A percentile compares a stretch with the other conserved stretches of the same genome.
phyloP scores from a whole-genome alignment of 768 basidiomycete species.

The Amanita rubescens region DNA sequence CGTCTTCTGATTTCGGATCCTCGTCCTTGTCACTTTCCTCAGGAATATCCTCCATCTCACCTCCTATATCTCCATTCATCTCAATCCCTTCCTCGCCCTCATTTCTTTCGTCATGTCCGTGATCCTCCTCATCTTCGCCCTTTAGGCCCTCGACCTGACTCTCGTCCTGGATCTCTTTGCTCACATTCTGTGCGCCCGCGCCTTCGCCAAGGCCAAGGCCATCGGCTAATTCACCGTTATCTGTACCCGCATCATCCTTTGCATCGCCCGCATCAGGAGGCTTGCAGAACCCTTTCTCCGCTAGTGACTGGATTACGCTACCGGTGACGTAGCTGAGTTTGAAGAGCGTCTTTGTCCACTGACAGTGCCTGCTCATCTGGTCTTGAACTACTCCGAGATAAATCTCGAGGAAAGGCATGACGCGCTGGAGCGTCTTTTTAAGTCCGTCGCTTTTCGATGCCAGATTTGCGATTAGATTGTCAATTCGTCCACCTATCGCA shows the following conservation, averaged over 20 bases:
- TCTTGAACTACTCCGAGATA: slow-evolving; percentile 52
- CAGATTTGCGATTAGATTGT: slow-evolving; percentile 31
- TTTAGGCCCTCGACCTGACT: slow-evolving; percentile 92
- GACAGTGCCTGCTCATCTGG: slow-evolving; percentile 47
- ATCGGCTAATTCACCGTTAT: slow-evolving; percentile 35
- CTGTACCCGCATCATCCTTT: slow-evolving; percentile 39
- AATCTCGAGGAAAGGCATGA: slow-evolving; percentile 69
- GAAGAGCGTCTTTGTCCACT: slow-evolving; percentile 73
- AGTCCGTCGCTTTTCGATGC: slow-evolving; percentile 25
- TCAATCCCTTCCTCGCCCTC: slow-evolving; percentile 78
- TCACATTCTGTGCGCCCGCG: slow-evolving; percentile 77
- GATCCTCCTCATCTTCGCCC: slow-evolving; percentile 47
- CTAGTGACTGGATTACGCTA: slow-evolving; percentile 64
- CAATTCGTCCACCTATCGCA: slow-evolving; percentile 33
- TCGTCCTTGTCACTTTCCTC: slow-evolving; percentile 50
- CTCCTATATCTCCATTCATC: slow-evolving; percentile 88
- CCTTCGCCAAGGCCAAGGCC: slow-evolving; percentile 91
- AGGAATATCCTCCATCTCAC: slow-evolving; percentile 76
- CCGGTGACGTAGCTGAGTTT: slow-evolving; percentile 79
- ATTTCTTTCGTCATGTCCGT: slow-evolving; percentile 37
- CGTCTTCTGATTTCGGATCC: slow-evolving; percentile 41
- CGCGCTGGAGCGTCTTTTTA: slow-evolving; percentile 29
- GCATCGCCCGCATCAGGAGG: slow-evolving; percentile 66
- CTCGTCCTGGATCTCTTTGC: slow-evolving; percentile 93
- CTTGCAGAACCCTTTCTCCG: slow-evolving; percentile 87